Evolutionary conservation across 306 rosid genomes (phyloP).

Genomic region (Gleditsia sinensis): DNA sequence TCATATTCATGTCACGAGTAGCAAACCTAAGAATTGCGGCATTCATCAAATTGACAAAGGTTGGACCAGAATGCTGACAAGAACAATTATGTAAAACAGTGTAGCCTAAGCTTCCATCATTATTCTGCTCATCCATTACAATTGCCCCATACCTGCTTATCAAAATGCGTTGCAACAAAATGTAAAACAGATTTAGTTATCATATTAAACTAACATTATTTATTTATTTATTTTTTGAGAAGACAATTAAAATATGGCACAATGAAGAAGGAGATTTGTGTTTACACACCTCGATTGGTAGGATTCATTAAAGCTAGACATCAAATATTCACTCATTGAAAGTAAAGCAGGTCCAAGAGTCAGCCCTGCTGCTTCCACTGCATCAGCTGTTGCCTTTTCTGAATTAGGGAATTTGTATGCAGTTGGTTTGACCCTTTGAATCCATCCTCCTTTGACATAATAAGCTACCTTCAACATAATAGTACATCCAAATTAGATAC

Average conservation of each 20-base stretch:
- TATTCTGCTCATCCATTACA: constrained; percentile 76
- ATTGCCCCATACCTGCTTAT: constrained; percentile 88
- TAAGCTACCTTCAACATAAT: constrained; percentile 64
- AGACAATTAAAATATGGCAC: neutral
- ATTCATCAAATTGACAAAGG: constrained; percentile 91
- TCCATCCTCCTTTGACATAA: constrained; percentile 79
- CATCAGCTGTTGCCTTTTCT: constrained; percentile 69
- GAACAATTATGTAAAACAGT: constrained; percentile 89
- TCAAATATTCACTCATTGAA: constrained; percentile 89
- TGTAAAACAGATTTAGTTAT: neutral
- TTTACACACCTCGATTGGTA: constrained; percentile 86
- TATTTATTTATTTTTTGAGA: constrained; percentile 8
- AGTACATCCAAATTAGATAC: constrained; percentile 29
- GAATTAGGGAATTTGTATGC: constrained; percentile 74
- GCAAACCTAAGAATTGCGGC: constrained; percentile 87
- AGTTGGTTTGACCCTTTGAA: constrained; percentile 66
- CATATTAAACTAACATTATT: neutral
- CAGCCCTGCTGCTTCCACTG: constrained; percentile 91
- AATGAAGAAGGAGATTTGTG: constrained; percentile 19
- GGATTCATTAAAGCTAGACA: constrained; percentile 98
- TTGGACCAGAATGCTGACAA: constrained; percentile 97
- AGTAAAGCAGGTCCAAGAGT: constrained; percentile 80
- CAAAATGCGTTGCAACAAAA: constrained; percentile 27
- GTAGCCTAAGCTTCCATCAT: constrained; percentile 92
- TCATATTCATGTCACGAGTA: constrained; percentile 58